These are phyloP conservation scores for Venturia carpophila DNA, from an alignment of 2,329 filamentous ascomycete species.

Conservation along the genomic window DNA sequence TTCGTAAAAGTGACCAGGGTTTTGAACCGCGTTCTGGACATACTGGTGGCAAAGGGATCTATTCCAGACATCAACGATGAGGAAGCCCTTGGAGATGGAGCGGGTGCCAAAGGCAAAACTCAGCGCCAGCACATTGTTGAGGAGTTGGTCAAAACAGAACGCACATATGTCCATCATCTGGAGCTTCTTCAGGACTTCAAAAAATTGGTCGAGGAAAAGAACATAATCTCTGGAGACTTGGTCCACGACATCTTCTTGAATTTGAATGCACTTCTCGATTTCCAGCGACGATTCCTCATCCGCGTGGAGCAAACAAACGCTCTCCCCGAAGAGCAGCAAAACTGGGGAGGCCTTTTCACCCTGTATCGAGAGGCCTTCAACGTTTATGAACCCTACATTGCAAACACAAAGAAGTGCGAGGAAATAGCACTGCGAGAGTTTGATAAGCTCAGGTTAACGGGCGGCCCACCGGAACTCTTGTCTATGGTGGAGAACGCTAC, in stretches of 20 bases:
- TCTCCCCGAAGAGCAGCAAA: conserved; percentile 64
- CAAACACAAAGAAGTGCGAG: conserved; percentile 88
- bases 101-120: conserved; percentile 48
- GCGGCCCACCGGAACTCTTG: conserved; percentile 51
- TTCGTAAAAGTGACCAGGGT: conserved; percentile 95
- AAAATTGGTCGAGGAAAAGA: conserved; percentile 79
- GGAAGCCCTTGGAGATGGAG: conserved; percentile 34
- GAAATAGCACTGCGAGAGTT: conserved; percentile 77
- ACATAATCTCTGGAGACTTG: conserved; percentile 78
- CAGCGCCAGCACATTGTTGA: conserved; percentile 83
- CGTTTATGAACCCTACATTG: conserved; percentile 94
- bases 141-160: conserved; percentile 88
- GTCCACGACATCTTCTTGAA: conserved; percentile 96
- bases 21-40: conserved; percentile 84
- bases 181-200: conserved; percentile 91
- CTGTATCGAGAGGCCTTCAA: conserved; percentile 79
- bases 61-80: conserved; percentile 53
- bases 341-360: conserved; percentile 91
- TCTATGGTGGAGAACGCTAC: conserved; percentile 81
- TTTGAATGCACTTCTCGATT: conserved; percentile 88
- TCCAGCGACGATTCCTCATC: conserved; percentile 90
- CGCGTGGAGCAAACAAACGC: conserved; percentile 93
- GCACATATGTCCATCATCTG: conserved; percentile 95
- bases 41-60: conserved; percentile 69
- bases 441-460: conserved; percentile 72